Percentiles rank a stretch among this genome's conserved stretches.
phyloP scores from a whole-genome alignment of 2,329 filamentous ascomycete species.

The Helotiales sp. region DNA sequence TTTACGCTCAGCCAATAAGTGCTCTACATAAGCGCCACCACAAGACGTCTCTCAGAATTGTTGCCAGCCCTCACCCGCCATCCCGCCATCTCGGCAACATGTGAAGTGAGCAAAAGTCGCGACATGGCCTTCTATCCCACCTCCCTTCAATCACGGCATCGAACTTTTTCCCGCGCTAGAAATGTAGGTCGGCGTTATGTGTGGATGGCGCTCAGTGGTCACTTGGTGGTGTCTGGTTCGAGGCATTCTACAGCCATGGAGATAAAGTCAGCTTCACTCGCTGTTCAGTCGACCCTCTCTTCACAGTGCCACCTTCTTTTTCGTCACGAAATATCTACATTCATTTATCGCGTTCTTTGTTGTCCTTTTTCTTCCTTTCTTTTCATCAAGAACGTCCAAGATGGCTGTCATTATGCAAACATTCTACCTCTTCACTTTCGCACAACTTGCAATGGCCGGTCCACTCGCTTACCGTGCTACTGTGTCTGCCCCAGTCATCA shows the following conservation, averaged over 20 bases:
- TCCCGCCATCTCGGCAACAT: background rate
- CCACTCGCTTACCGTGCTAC: constrained; percentile 1
- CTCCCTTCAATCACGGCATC: constrained; percentile 9
- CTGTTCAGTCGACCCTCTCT: background rate
- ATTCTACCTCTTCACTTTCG: constrained; percentile 4
- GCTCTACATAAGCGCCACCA: background rate
- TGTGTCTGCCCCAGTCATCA: constrained; percentile 1
- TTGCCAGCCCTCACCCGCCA: background rate
- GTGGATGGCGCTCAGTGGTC: background rate
- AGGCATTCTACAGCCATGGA: background rate
- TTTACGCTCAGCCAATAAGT: background rate
- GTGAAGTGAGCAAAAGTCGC: no score
- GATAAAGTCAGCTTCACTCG: background rate
- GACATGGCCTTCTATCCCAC: background rate
- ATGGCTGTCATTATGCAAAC: background rate
- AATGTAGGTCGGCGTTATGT: background rate
- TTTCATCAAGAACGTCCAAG: background rate
- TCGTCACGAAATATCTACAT: background rate
- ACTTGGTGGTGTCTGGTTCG: constrained; percentile 1
- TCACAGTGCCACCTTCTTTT: constrained; percentile 4
- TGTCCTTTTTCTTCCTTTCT: background rate
- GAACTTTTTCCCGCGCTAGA: background rate
- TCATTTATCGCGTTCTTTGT: background rate
- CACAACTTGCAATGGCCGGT: constrained; percentile 8
- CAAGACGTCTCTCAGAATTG: background rate